Base-by-base conservation (phyloP, 306 rosid genomes). In the Nissolia schottii region DNA sequence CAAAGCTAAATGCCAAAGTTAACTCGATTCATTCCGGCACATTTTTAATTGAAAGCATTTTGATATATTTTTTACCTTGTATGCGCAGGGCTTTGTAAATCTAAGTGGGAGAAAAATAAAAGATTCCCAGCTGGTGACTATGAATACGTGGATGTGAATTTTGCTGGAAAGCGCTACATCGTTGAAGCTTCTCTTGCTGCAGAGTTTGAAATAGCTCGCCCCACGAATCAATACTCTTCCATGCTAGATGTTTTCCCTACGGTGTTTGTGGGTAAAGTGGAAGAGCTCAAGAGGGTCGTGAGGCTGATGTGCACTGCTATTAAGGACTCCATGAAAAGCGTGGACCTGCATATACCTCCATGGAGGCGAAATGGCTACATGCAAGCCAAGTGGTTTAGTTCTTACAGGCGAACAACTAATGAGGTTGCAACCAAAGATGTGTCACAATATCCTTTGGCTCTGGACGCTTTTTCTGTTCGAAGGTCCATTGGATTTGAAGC, bases 331-430 rank as follows among this genome's bases (percentile, higher is more conserved):
- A 80, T 94, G 95, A 89, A 85, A 43, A 67, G 19, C 48, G 72
- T 3, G 67, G 81, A 81, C 45, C 60, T 94, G 81, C 83, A 77
- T 0, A 37, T 84, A 12, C 90, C 99, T 13, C 99, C 97, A 3
- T 91, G 99, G 99, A 88, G 99, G 43, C 86, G 89, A 84, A 81
- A 82, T 0, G 76, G 65, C 7, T 89, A 91, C 82, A 80, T 91
- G 90, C 85, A 79, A 43, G 82, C 83, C n/a, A 94, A 88, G 81
- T 94, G 99, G 99, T 88, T 86, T 34, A 66, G 86, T 67, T 72
- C 91, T 53, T 89, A 91, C 77, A 89, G 73, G 64, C 48, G 99
- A 58, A 91, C 96, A 18, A 83, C 89, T 0, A 91, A 79, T 59
- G 80, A 74, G 35, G 48, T 75, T 46, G 32, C 87, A 53, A 50